Evolutionary conservation across 1,284 basidiomycete species (phyloP), one percentile per base, ranked within the genome.

Genomic region (Malassezia globosa): DNA sequence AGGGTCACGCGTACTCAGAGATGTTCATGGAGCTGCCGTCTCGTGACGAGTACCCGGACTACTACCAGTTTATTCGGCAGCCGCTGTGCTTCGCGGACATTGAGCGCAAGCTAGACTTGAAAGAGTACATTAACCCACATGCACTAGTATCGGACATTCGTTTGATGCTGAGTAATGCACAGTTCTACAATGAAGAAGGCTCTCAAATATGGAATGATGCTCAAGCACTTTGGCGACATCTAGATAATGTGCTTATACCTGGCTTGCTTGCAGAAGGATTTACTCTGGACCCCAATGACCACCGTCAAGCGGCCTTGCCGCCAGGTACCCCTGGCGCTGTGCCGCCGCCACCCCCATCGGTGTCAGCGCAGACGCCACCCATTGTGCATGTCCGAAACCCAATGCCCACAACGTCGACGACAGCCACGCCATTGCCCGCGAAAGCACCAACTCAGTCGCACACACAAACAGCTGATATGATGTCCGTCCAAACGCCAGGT

Each of bases 121-220:
- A 63, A 34, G 46, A 29, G 31, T 71, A 69, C 54, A 55, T 61
- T 43, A 67, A 61, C 31, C 56, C 64, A 0, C 44, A 66, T 34
- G 61, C 60, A 6, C 55, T 68, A 14, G 56, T 68, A 40, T 29
- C 41, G 19, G 66, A 67, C 31, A 44, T 71, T 26, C 50, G 58
- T 38, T 54, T 55, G 22, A 71, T 71, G 66, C 58, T 68, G 38
- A 56, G 57, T 56, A 71, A 71, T 45, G 68, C 68, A 10, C 54
- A 66, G 48, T 56, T 55, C 35, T 71, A 57, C 54, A 66, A 68
- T 34, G 56, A 63, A 41, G 59, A 60, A 11, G 49, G 56, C 14
- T 56, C 59, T 14, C 36, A 43, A 4, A 51, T 68, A 19, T 67
- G 63, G 64, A 46, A 59, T 18, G 66, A 67, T 36, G 68, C 68